These are phyloP conservation scores for Fraxinus albicans DNA, from an alignment of 305 asterid genomes.

Conservation along the genomic window DNA sequence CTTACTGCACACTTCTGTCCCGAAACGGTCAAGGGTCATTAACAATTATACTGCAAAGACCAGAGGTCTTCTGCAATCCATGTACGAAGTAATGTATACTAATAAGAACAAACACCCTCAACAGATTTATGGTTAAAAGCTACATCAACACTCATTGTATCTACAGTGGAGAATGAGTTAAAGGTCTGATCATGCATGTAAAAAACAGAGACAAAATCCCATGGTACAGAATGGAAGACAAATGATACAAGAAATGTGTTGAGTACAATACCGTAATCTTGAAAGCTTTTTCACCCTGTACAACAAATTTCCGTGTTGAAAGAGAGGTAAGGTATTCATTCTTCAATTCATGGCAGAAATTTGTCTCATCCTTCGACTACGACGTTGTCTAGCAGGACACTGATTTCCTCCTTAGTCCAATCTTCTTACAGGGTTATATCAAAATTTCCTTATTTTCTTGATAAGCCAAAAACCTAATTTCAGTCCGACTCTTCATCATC, in stretches of 20 bases:
- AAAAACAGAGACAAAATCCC: neutral
- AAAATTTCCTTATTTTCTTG: slow-evolving; percentile 10
- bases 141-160: slow-evolving; percentile 16
- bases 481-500: slow-evolving; percentile 57
- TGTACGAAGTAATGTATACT: neutral
- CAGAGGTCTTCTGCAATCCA: neutral
- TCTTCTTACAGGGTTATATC: neutral
- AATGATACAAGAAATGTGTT: slow-evolving; percentile 17
- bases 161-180: slow-evolving; percentile 14
- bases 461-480: slow-evolving; percentile 21
- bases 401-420: slow-evolving; percentile 5
- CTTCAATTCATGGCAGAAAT: slow-evolving; percentile 4
- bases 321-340: slow-evolving; percentile 3
- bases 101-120: slow-evolving; percentile 14
- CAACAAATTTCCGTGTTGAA: slow-evolving; percentile 12
- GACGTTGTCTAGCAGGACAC: neutral
- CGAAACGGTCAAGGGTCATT: neutral
- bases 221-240: neutral
- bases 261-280: slow-evolving; percentile 9
- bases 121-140: slow-evolving; percentile 11
- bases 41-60: neutral
- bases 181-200: neutral
- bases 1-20: slow-evolving; percentile 4
- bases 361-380: neutral
- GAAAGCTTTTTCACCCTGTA: slow-evolving; percentile 15